A percentile compares a stretch with the other conserved stretches of the same genome.
Evolutionary conservation across 148 eudicot species (phyloP).

Genomic region (Vaccinium corymbosum): DNA sequence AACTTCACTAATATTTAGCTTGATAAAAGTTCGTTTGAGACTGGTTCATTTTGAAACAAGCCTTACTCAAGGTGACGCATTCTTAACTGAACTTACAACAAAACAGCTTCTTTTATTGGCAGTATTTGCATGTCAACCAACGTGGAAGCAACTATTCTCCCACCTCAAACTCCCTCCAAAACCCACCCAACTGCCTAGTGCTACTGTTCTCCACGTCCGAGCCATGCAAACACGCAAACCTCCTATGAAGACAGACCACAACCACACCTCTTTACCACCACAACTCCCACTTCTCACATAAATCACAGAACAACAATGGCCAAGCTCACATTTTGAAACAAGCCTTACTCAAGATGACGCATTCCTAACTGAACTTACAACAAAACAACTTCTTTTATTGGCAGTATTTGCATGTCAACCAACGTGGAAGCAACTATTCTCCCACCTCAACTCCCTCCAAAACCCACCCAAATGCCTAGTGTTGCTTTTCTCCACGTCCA

Average conservation of each 20-base stretch:
- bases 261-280: slow-evolving; percentile 6
- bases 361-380: not conserved
- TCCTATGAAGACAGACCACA: slow-evolving; percentile 16
- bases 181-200: slow-evolving; percentile 3
- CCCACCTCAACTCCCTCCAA: not conserved
- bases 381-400: not conserved
- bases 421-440: not conserved
- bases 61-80: not conserved
- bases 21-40: not conserved
- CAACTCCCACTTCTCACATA: not conserved
- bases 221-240: slow-evolving; percentile 16
- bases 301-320: slow-evolving; percentile 5
- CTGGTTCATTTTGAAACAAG: not conserved
- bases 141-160: not conserved
- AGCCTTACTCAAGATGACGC: not conserved
- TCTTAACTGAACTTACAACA: not conserved
- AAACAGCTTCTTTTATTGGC: not conserved
- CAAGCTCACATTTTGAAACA: not conserved
- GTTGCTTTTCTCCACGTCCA: slow-evolving; percentile 16
- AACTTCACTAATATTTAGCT: not conserved
- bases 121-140: slow-evolving; percentile 2
- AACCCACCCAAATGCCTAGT: not conserved
- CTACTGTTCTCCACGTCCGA: slow-evolving; percentile 14
- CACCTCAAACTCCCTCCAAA: not conserved
- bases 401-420: slow-evolving; percentile 7